Percentiles rank a stretch among this genome's conserved stretches.
Conservation (phyloP, 1,284 basidiomycete species). For the Crucibulum parvulum region DNA sequence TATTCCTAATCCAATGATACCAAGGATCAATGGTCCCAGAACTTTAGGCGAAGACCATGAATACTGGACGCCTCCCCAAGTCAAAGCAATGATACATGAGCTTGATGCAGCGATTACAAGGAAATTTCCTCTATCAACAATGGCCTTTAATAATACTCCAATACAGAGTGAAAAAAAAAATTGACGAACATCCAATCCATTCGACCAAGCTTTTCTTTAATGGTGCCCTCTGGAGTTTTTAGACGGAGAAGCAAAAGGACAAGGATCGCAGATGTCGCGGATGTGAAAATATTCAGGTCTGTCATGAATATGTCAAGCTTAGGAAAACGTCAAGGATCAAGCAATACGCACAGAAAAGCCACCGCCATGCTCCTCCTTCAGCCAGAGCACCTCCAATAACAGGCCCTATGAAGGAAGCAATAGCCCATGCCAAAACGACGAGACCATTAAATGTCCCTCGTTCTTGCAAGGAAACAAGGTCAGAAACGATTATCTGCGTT, state of each 20-base stretch:
- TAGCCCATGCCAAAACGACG: conserved; percentile 24
- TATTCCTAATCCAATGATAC: conserved; percentile 34
- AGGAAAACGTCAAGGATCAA: not conserved
- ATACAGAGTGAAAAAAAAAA: not conserved
- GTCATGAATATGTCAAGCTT: not conserved
- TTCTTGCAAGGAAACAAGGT: conserved; percentile 47
- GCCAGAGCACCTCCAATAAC: conserved; percentile 25
- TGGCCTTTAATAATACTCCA: not conserved
- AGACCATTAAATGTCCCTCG: conserved; percentile 36
- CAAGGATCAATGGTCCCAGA: conserved; percentile 49
- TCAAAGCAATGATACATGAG: conserved; percentile 38
- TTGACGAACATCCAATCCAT: conserved; percentile 47
- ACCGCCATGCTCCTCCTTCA: conserved; percentile 24
- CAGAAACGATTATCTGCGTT: conserved; percentile 46
- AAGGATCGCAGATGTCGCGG: conserved; percentile 42
- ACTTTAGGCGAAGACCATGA: conserved; percentile 48
- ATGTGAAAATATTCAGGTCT: conserved; percentile 46
- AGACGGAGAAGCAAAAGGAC: conserved; percentile 46
- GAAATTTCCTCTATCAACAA: conserved; percentile 41
- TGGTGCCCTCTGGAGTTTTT: conserved; percentile 37
- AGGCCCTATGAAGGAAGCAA: conserved; percentile 20
- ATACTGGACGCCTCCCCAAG: conserved; percentile 46
- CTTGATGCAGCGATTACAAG: conserved; percentile 41
- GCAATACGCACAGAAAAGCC: conserved; percentile 27
- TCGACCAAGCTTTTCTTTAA: conserved; percentile 35